Percentiles rank a stretch among this genome's conserved stretches.
Conservation (phyloP, 148 eudicot genomes). For the Pouteria glomerata region DNA sequence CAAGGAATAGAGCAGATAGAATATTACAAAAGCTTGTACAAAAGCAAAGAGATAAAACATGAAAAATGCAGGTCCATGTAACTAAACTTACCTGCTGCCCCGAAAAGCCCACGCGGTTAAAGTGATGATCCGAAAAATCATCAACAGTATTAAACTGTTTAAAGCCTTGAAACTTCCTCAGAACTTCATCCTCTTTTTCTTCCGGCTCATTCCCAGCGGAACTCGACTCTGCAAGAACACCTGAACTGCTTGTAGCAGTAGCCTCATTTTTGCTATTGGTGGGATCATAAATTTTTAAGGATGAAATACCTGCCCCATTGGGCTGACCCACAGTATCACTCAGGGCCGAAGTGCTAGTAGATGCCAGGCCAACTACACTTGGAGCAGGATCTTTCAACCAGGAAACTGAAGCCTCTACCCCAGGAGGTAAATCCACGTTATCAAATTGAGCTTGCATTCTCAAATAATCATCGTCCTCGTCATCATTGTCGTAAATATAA, state of each 20-base stretch:
- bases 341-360: slow-evolving; percentile 14
- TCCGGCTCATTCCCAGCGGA: slow-evolving; percentile 33
- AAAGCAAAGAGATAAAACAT: not conserved
- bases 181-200: slow-evolving; percentile 39
- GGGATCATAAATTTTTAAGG: not conserved
- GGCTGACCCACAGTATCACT: slow-evolving; percentile 9
- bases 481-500: slow-evolving; percentile 27
- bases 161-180: slow-evolving; percentile 48
- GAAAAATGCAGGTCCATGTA: not conserved
- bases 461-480: slow-evolving; percentile 45
- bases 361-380: slow-evolving; percentile 18
- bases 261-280: not conserved
- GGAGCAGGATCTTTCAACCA: slow-evolving; percentile 49
- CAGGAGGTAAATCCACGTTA: slow-evolving; percentile 81
- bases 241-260: slow-evolving; percentile 40
- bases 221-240: slow-evolving; percentile 22
- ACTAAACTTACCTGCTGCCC: slow-evolving; percentile 42
- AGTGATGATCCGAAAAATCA: slow-evolving; percentile 70
- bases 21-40: not conserved
- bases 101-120: slow-evolving; percentile 14
- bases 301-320: slow-evolving; percentile 11
- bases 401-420: slow-evolving; percentile 73
- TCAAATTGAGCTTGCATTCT: slow-evolving; percentile 78
- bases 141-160: slow-evolving; percentile 66
- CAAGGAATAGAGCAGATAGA: slow-evolving; percentile 8